Percentiles rank a stretch among this genome's conserved stretches.
Evolutionary conservation across 176 grass and related monocot species (phyloP).

Genomic region (Hordeum marinum): DNA sequence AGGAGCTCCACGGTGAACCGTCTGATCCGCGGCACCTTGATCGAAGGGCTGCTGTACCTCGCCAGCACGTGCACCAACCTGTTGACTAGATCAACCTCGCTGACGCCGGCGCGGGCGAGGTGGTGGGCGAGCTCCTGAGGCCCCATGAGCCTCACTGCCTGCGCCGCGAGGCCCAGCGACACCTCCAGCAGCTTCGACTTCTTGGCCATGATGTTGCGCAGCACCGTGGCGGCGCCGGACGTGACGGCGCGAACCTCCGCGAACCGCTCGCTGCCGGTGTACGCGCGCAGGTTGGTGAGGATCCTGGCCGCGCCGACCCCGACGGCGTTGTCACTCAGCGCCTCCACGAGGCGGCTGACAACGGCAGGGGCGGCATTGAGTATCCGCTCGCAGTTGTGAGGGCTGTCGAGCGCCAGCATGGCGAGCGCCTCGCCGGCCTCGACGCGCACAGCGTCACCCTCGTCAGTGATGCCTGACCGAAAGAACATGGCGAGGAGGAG

Average conservation of each 20-base stretch:
- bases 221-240: conserved; percentile 20
- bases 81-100: not conserved
- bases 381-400: conserved; percentile 56
- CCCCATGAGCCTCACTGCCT: conserved; percentile 39
- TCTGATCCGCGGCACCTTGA: conserved; percentile 47
- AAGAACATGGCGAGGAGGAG: conserved; percentile 71
- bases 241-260: conserved; percentile 23
- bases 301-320: conserved; percentile 38
- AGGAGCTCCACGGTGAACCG: conserved; percentile 48
- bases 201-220: conserved; percentile 5
- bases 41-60: conserved; percentile 35
- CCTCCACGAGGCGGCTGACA: conserved; percentile 35
- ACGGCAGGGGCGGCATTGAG: conserved; percentile 15
- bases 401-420: conserved; percentile 68
- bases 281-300: conserved; percentile 63
- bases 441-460: conserved; percentile 17
- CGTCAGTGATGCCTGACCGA: not conserved
- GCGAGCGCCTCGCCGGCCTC: conserved; percentile 78
- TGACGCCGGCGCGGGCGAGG: conserved; percentile 7
- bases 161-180: conserved; percentile 42
- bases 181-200: conserved; percentile 38
- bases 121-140: conserved; percentile 19
- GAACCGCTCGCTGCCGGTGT: conserved; percentile 16
- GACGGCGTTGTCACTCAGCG: conserved; percentile 12
- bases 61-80: conserved; percentile 35